phyloP scores from a whole-genome alignment of 129 eudicot genomes.

The Ambrosia artemisiifolia region DNA sequence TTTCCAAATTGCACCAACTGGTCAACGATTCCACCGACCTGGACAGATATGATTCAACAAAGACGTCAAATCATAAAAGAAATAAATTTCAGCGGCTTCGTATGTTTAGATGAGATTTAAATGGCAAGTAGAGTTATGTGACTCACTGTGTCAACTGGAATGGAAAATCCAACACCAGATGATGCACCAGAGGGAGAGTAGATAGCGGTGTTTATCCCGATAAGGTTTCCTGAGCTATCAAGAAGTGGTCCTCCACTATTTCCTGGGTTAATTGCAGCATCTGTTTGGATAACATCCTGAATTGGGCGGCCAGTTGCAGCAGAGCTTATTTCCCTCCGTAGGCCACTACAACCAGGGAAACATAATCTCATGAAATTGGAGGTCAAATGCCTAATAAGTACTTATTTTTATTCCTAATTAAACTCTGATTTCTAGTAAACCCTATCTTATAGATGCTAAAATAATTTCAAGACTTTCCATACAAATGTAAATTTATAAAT shows the following conservation, averaged over 20 bases:
- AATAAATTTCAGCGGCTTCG: slow-evolving; percentile 1
- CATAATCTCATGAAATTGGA: slow-evolving; percentile 7
- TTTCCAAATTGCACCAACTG: slow-evolving; percentile 88
- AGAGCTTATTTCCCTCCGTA: slow-evolving; percentile 89
- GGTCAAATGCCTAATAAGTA: background rate
- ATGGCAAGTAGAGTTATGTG: background rate
- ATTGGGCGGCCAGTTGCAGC: slow-evolving; percentile 99
- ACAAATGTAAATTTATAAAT: background rate
- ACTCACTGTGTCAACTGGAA: slow-evolving; percentile 96
- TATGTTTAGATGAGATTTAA: slow-evolving; percentile 6
- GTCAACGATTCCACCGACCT: slow-evolving; percentile 97
- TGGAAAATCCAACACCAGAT: slow-evolving; percentile 95
- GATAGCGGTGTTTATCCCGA: slow-evolving; percentile 96
- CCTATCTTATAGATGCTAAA: background rate
- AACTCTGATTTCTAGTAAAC: background rate
- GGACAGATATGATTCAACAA: slow-evolving; percentile 10
- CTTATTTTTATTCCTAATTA: background rate
- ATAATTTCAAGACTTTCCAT: background rate
- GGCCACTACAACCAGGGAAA: slow-evolving; percentile 60
- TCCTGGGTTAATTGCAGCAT: slow-evolving; percentile 97
- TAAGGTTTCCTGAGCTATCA: slow-evolving; percentile 89
- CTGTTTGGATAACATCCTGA: slow-evolving; percentile 96
- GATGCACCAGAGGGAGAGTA: slow-evolving; percentile 99
- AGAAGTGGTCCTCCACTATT: slow-evolving; percentile 99
- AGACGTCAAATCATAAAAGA: background rate